phyloP scores from a whole-genome alignment of 345 rosid genomes.

The Citrus mangshanensis region DNA sequence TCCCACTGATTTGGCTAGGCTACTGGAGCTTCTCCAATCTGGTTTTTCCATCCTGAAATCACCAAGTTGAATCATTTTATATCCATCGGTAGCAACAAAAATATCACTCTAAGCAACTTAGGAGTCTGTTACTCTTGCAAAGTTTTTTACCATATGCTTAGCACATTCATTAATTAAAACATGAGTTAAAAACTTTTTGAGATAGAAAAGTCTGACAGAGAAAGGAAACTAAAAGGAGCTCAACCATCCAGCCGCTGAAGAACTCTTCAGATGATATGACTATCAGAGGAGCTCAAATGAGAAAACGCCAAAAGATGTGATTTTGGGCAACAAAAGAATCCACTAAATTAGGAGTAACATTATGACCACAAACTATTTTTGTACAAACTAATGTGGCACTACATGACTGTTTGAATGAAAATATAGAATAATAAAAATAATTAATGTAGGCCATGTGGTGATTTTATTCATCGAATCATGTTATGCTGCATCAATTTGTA shows the following conservation, averaged over 20 bases:
- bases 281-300: not conserved
- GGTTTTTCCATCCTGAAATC: conserved; percentile 42
- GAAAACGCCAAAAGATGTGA: not conserved
- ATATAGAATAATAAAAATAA: no score
- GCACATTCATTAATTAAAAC: not conserved
- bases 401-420: no score
- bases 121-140: not conserved
- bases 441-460: no score
- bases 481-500: no score
- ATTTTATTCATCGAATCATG: no score
- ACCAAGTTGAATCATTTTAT: conserved; percentile 1
- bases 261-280: not conserved
- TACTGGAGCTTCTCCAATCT: conserved; percentile 31
- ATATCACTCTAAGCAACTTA: not conserved
- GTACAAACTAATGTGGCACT: no score
- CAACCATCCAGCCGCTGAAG: no score
- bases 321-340: not conserved
- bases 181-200: not conserved
- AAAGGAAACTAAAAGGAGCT: not conserved
- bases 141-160: not conserved
- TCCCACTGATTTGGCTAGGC: conserved; percentile 37
- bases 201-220: not conserved
- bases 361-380: no score
- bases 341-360: no score
- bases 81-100: not conserved